Conservation (phyloP, 805 yeast species). For the Ogataea pilisensis region DNA sequence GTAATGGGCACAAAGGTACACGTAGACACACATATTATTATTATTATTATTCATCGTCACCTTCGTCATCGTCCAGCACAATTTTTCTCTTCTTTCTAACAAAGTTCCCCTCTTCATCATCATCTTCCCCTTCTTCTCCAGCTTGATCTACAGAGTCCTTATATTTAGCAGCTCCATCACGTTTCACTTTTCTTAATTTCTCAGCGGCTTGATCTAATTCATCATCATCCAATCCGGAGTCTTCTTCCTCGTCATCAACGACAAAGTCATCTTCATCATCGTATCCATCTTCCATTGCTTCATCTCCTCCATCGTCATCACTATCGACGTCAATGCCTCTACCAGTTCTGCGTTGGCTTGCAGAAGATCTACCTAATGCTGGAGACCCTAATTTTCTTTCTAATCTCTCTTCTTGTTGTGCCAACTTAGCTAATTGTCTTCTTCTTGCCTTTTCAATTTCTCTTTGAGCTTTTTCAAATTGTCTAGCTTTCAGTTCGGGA, state of each 20-base stretch:
- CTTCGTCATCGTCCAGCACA: conserved; percentile 47
- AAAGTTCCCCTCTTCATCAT: conserved; percentile 43
- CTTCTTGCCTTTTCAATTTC: conserved; percentile 62
- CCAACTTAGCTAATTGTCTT: conserved; percentile 49
- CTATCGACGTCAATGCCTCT: conserved; percentile 42
- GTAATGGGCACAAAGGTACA: not conserved
- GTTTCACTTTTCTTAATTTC: conserved; percentile 50
- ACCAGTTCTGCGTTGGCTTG: conserved; percentile 18
- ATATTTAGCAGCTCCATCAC: conserved; percentile 52
- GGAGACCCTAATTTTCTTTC: conserved; percentile 35
- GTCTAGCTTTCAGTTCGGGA: conserved; percentile 65
- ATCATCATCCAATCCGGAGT: conserved; percentile 30
- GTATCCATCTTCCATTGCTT: conserved; percentile 26
- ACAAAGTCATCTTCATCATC: conserved; percentile 33
- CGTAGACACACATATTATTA: not conserved
- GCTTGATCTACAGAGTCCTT: conserved; percentile 36
- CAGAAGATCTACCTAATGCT: conserved; percentile 5
- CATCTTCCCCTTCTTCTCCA: conserved; percentile 43
- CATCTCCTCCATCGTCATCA: conserved; percentile 33
- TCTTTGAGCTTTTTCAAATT: conserved; percentile 62
- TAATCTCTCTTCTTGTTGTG: conserved; percentile 54
- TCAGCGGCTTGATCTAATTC: conserved; percentile 53
- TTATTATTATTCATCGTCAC: conserved; percentile 38
- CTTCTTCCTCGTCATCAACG: conserved; percentile 34
- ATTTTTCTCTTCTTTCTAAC: conserved; percentile 44